Evolutionary conservation across 257 asterid species (phyloP), one percentile per base, ranked within the genome.

Genomic region (Scutellaria barbata): DNA sequence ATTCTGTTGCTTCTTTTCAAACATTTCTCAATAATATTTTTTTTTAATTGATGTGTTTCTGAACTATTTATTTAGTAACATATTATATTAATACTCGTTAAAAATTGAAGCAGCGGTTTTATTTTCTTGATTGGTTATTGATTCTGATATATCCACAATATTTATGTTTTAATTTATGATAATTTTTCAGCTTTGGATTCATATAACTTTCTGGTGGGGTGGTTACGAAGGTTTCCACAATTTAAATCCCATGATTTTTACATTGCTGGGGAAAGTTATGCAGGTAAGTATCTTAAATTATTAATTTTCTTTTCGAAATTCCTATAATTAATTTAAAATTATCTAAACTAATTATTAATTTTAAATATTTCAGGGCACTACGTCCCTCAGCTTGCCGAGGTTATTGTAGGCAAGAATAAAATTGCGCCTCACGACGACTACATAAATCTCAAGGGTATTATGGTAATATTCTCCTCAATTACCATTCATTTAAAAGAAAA

Each of bases 251-350:
- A 86, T 40, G 87, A 87, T 10, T 90, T 94, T 69, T 91, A 86
- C 84, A 85, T 94, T 67, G 81, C 96, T 65, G 99, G 97, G 13
- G 97, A 91, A 78, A 94, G 99, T 52, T 91, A 91, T 63, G 97
- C 91, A 58, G 97, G 97, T 88, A 82, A 2, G 1, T 9, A 14
- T 11, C 5, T 11, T 9, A 8, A 54, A 51, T 50, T 7, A 0
- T 8, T 35, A 8, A 16, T 22, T 22, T 22, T 61, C 5, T 17
- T 10, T 22, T 16, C 2, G 0, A 11, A 37, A 25, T 6, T 66
- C 0, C 35, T 2, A 30, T 22, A 7, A 41, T 20, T 8, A n/a
- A 45, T 30, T 22, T 9, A 8, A 14, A 20, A 4, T 43, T 13
- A 4, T 30, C 0, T 6, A 4, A 4, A 68, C 33, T 6, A 58